Base-by-base conservation (phyloP, 441 rosid species). In the Populus hybrid region DNA sequence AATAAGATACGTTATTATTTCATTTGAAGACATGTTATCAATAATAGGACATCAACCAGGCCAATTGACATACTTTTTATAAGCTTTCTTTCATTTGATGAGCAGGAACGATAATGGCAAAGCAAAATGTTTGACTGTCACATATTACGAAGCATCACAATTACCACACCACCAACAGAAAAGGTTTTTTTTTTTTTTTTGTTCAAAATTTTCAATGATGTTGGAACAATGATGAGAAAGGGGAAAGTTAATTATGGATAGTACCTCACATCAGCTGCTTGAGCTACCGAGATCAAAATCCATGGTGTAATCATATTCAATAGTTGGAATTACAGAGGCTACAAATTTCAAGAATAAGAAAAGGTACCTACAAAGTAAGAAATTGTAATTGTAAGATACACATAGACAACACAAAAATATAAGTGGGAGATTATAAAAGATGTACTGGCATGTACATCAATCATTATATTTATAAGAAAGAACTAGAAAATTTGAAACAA, bases 211-310 rank as follows among this genome's bases (percentile, higher is more conserved):
- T 35, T 10, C 64, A 28, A 24, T 35, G 71, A 61, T 50, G 34
- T 18, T 30, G 72, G 65, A 67, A 26, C 38, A 18, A 36, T 38
- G 30, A 35, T 59, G 10, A 50, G 50, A 67, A n/a, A 6, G 35
- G 23, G 2, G 40, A 4, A 53, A 9, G n/a, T 6, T 36, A 23
- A 38, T 23, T 59, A n/a, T 42, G 69, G 72, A 59, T 81, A 73
- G 69, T 86, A 87, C 91, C 89, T 87, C 36, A 18, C 36, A 78
- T 89, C 87, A 92, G 79, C 61, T 78, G 91, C 95, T 90, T 78
- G 94, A 88, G 88, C 97, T 88, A 75, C 98, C 98, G 65, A 94
- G 94, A 86, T 94, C 97, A 66, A 92, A 92, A 88, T 92, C 97
- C 97, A 94, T 90, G 32, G 97, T 92, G 84, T 94, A 94, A 82